Conservation (phyloP, 169 alveolate species). For the Plasmodium adleri region DNA sequence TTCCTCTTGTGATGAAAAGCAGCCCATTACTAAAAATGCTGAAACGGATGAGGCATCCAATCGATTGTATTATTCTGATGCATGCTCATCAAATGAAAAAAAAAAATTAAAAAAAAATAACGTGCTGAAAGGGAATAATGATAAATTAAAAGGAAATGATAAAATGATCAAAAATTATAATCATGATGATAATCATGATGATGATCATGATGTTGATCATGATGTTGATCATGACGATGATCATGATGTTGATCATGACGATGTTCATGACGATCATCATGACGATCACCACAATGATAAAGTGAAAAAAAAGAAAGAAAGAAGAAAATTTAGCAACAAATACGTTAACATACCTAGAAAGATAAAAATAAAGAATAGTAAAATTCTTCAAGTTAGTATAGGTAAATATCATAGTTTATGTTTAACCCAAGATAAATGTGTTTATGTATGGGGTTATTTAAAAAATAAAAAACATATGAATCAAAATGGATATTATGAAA, state of each 20-base stretch:
- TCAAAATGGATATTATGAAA: background rate
- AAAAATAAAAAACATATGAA: background rate
- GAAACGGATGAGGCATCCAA: too few relatives aligned
- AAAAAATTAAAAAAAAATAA: too few relatives aligned
- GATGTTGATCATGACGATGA: background rate
- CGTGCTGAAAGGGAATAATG: too few relatives aligned
- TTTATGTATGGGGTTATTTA: conserved; percentile 72
- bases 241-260: conserved; percentile 1
- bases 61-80: too few relatives aligned
- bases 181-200: too few relatives aligned
- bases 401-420: conserved; percentile 69
- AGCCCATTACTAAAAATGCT: too few relatives aligned
- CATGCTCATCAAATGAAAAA: too few relatives aligned
- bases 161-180: too few relatives aligned
- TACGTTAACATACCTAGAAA: conserved; percentile 58
- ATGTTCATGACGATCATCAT: background rate
- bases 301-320: background rate
- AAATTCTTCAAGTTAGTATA: conserved; percentile 45
- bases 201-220: too few relatives aligned
- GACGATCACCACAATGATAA: background rate
- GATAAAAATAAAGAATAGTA: conserved; percentile 40
- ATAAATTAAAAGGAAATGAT: too few relatives aligned
- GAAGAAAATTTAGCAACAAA: conserved; percentile 8
- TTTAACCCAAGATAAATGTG: conserved; percentile 54
- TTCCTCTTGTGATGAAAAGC: too few relatives aligned